phyloP scores from a whole-genome alignment of 2,329 filamentous ascomycete genomes.

The Aureobasidium subglaciale region DNA sequence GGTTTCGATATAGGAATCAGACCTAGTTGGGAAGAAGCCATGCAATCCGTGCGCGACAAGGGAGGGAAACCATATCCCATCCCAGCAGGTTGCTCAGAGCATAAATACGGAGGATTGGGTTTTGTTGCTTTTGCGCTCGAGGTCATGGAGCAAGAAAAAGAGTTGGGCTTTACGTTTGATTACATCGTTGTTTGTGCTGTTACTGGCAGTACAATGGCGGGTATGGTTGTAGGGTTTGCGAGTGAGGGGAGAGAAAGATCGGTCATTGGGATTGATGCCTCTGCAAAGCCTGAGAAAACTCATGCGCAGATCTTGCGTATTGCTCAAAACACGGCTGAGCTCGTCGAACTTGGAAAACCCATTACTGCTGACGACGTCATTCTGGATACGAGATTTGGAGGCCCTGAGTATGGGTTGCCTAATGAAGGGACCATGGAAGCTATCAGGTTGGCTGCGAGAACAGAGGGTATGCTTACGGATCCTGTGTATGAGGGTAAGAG shows the following conservation, averaged over 20 bases:
- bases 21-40: conserved; percentile 44
- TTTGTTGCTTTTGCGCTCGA: conserved; percentile 67
- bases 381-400: conserved; percentile 60
- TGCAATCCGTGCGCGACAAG: conserved; percentile 43
- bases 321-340: conserved; percentile 54
- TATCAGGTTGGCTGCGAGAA: conserved; percentile 60
- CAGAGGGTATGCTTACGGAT: conserved; percentile 67
- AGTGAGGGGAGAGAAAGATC: conserved; percentile 39
- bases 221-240: conserved; percentile 68
- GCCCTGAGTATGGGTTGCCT: conserved; percentile 60
- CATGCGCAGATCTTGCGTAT: conserved; percentile 60
- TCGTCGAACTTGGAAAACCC: conserved; percentile 56
- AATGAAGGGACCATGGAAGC: conserved; percentile 59
- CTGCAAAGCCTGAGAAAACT: conserved; percentile 54
- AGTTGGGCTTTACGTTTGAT: conserved; percentile 58
- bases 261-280: conserved; percentile 62
- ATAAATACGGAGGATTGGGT: conserved; percentile 61
- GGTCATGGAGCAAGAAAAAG: conserved; percentile 55
- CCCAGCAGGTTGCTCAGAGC: conserved; percentile 63
- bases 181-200: conserved; percentile 59
- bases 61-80: conserved; percentile 64
- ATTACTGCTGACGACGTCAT: conserved; percentile 57
- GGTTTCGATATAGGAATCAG: conserved; percentile 63
- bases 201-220: conserved; percentile 63
- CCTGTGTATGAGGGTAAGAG: conserved; percentile 73